Percentiles rank a stretch among this genome's conserved stretches.
Conservation (phyloP, 1,139 yeast species). For the Hyphopichia pseudoburtonii region DNA sequence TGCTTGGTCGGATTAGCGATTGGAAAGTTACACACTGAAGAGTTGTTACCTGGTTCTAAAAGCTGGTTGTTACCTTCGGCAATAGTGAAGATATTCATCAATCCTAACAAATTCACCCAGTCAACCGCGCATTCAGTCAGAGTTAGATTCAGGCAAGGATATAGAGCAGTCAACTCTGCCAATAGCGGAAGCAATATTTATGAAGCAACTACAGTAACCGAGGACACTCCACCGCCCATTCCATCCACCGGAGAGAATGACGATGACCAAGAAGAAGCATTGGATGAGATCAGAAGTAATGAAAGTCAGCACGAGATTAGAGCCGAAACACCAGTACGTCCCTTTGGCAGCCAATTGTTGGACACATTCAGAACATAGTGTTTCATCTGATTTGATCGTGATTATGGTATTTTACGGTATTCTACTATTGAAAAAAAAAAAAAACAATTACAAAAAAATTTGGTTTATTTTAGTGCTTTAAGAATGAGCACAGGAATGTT, state of each 20-base stretch:
- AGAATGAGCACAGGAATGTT: no score
- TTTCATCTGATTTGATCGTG: neutral
- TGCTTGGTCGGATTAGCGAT: conserved; percentile 57
- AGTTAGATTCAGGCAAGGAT: conserved; percentile 7
- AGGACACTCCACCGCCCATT: no score
- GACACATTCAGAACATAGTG: conserved; percentile 51
- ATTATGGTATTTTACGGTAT: neutral
- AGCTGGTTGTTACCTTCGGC: conserved; percentile 48
- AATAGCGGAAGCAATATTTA: conserved; percentile 5
- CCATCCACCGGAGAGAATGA: conserved; percentile 10
- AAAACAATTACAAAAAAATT: no score
- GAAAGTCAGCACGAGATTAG: conserved; percentile 29
- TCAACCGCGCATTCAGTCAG: neutral
- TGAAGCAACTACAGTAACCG: conserved; percentile 8
- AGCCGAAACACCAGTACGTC: conserved; percentile 59
- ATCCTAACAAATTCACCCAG: conserved; percentile 19
- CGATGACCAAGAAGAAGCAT: conserved; percentile 25
- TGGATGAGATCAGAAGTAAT: conserved; percentile 24
- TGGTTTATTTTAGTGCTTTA: no score
- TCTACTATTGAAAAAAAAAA: no score
- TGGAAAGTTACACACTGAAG: conserved; percentile 56
- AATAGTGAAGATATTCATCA: conserved; percentile 23
- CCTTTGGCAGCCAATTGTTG: conserved; percentile 56
- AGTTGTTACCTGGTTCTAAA: conserved; percentile 60
- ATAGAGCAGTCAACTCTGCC: conserved; percentile 3